phyloP scores from a whole-genome alignment of 805 yeast genomes.

The Kuraishia capsulata region DNA sequence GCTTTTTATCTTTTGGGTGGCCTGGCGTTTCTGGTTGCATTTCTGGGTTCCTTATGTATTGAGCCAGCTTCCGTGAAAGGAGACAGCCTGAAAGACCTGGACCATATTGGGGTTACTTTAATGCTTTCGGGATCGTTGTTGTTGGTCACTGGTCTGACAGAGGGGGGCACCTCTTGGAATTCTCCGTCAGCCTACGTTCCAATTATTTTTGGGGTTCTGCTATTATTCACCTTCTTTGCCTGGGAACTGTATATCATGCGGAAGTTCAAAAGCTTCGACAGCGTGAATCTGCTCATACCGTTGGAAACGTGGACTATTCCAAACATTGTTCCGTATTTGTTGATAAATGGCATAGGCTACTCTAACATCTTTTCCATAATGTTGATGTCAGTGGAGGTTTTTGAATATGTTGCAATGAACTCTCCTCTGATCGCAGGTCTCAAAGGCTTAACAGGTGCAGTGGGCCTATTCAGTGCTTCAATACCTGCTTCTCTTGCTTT shows the following conservation, averaged over 20 bases:
- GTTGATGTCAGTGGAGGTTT: conserved; percentile 7
- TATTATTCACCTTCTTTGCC: conserved; percentile 16
- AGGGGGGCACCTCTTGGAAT: conserved; percentile 35
- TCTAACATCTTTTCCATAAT: conserved; percentile 13
- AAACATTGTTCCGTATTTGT: conserved; percentile 15
- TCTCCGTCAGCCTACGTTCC: conserved; percentile 31
- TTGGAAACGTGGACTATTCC: conserved; percentile 14
- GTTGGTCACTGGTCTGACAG: conserved; percentile 33
- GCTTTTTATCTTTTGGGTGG: conserved; percentile 29
- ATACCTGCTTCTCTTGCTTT: too few species aligned
- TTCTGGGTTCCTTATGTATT: conserved; percentile 21
- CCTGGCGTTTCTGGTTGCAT: conserved; percentile 13
- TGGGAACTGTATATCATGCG: conserved; percentile 17
- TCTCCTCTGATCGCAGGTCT: conserved; percentile 3
- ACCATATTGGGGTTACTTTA: conserved; percentile 24
- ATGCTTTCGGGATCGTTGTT: conserved; percentile 26
- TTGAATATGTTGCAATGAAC: conserved; percentile 4
- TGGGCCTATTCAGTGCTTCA: too few species aligned
- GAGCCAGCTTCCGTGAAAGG: conserved; percentile 16
- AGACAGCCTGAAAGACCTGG: conserved; percentile 18
- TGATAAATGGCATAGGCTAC: conserved; percentile 11
- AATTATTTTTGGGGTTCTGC: conserved; percentile 25
- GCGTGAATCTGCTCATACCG: conserved; percentile 18
- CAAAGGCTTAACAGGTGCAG: too few species aligned
- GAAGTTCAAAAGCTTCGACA: not conserved